Evolutionary conservation across 805 yeast genomes (phyloP).

Genomic region (Dipodascopsis uninucleata): DNA sequence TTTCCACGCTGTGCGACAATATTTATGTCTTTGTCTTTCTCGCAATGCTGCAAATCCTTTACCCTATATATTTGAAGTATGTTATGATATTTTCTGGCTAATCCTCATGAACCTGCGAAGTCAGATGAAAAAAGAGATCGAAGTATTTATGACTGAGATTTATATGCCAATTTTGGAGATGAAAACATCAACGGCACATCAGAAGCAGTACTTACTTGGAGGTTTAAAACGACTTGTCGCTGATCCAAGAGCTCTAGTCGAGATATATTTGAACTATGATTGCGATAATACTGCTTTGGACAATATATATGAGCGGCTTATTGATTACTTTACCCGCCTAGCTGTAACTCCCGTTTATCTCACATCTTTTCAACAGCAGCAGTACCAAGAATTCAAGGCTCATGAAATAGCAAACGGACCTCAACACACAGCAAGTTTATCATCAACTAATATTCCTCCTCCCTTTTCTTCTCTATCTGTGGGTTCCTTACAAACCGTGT

Average conservation of each 20-base stretch:
- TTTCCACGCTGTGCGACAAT: constrained; percentile 77
- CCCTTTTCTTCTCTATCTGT: constrained; percentile 56
- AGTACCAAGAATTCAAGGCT: constrained; percentile 44
- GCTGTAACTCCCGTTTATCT: constrained; percentile 71
- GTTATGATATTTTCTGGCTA: constrained; percentile 91
- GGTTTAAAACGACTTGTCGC: constrained; percentile 78
- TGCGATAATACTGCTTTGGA: constrained; percentile 75
- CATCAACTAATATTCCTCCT: too few relatives aligned
- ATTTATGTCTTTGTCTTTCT: constrained; percentile 74
- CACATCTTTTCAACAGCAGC: constrained; percentile 61
- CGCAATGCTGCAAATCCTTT: constrained; percentile 90
- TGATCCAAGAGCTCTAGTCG: constrained; percentile 88
- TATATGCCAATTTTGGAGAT: constrained; percentile 92
- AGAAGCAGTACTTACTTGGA: constrained; percentile 78
- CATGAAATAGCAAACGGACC: constrained; percentile 9
- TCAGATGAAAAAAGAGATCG: constrained; percentile 88
- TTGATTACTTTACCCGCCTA: constrained; percentile 69
- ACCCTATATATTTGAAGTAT: constrained; percentile 87
- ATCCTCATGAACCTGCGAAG: constrained; percentile 76
- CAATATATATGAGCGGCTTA: constrained; percentile 77
- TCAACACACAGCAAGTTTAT: constrained; percentile 34
- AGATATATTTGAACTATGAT: constrained; percentile 90
- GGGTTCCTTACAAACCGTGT: constrained; percentile 7
- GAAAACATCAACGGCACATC: constrained; percentile 87
- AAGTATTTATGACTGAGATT: constrained; percentile 87